Conservation (phyloP, 345 rosid genomes). For the Chamaenerion angustifolium region DNA sequence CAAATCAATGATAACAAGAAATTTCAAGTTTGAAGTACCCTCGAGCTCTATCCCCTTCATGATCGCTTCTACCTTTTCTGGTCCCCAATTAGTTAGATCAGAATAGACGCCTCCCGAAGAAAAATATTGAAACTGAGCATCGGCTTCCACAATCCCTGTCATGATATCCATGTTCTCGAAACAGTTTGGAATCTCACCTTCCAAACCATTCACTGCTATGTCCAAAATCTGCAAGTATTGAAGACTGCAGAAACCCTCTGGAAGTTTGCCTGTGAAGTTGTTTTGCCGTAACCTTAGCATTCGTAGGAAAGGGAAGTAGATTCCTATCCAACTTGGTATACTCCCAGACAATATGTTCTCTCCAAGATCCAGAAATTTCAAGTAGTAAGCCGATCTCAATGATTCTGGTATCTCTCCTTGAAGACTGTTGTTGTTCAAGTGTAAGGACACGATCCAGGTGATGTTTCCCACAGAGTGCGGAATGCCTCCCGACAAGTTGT, state of each 20-base stretch:
- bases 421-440: conserved; percentile 5
- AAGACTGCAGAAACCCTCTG: neutral
- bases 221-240: neutral
- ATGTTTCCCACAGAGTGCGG: neutral
- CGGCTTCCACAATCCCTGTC: neutral
- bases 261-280: neutral
- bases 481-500: conserved; percentile 2
- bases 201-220: neutral
- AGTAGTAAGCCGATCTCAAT: neutral
- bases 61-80: neutral
- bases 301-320: neutral
- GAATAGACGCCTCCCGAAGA: too few relatives aligned
- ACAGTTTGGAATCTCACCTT: neutral
- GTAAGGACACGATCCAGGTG: fast-evolving
- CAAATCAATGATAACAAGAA: conserved; percentile 13
- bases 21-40: neutral
- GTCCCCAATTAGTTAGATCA: neutral
- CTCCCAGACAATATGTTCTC: conserved; percentile 4
- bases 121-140: too few relatives aligned
- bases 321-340: conserved; percentile 6
- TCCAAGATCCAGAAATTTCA: conserved; percentile 2
- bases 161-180: neutral
- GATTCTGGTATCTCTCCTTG: neutral
- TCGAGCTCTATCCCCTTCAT: neutral
- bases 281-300: conserved; percentile 7